Evolutionary conservation across 768 basidiomycete species (phyloP).

Genomic region (Tricholoma sp.): DNA sequence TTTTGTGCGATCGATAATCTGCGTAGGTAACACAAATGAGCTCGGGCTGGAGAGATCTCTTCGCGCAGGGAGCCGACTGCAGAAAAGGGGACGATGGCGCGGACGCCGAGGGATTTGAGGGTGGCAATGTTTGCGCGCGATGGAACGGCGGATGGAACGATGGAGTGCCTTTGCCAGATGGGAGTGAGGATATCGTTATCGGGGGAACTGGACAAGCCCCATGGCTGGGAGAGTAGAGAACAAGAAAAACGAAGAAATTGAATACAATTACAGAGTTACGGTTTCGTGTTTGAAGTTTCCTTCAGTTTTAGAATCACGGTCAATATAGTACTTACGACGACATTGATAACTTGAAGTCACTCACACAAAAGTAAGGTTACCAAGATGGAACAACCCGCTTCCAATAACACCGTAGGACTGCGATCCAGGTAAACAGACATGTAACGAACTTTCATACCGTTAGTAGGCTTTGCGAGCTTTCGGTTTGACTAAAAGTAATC

Average conservation of each 20-base stretch:
- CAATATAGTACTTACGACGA: not conserved
- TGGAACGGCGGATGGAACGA: no score
- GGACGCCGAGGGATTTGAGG: no score
- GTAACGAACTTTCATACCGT: not conserved
- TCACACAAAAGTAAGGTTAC: constrained; percentile 85
- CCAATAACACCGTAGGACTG: constrained; percentile 90
- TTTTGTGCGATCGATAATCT: no score
- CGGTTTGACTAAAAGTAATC: no score
- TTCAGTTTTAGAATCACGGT: constrained; percentile 31
- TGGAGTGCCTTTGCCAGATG: constrained; percentile 72
- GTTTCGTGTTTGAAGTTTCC: constrained; percentile 84
- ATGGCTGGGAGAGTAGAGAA: constrained; percentile 54
- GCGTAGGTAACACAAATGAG: no score
- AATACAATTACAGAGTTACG: constrained; percentile 35
- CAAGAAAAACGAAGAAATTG: not conserved
- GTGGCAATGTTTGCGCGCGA: no score
- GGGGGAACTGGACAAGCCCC: constrained; percentile 90
- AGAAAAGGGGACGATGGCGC: no score
- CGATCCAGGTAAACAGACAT: not conserved
- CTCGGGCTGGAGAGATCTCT: no score
- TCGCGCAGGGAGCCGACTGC: no score
- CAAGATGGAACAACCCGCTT: constrained; percentile 88
- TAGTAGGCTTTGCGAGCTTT: no score
- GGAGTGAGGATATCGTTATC: constrained; percentile 86
- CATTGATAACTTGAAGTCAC: constrained; percentile 29